phyloP scores from a whole-genome alignment of 257 asterid species.

The Ilex aquifolium region DNA sequence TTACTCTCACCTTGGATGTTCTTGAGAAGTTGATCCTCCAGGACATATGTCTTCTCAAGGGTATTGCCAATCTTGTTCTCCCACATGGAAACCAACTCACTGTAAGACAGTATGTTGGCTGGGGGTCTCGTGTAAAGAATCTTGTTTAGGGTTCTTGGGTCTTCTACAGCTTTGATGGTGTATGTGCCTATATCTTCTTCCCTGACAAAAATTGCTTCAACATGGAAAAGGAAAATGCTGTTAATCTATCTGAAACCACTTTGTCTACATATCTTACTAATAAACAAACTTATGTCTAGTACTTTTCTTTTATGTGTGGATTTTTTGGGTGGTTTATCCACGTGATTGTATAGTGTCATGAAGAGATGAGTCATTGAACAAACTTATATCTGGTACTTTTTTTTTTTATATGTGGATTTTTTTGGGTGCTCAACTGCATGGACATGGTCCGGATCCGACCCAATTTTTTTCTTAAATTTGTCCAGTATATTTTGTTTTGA shows the following conservation, averaged over 20 bases:
- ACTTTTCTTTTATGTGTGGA: no score
- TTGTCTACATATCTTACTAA: no score
- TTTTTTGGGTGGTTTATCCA: no score
- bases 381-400: no score
- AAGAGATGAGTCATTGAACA: no score
- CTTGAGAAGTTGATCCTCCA: slow-evolving; percentile 20
- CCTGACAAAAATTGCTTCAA: slow-evolving; percentile 7
- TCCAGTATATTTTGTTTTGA: no score
- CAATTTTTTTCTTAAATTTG: no score
- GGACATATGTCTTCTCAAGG: slow-evolving; percentile 15
- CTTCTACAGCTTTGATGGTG: slow-evolving; percentile 22
- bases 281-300: no score
- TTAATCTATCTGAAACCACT: neutral
- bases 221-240: neutral
- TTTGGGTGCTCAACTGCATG: slow-evolving; percentile 16
- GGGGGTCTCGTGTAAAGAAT: slow-evolving; percentile 16
- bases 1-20: slow-evolving; percentile 13
- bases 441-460: slow-evolving; percentile 12
- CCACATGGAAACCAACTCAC: slow-evolving; percentile 20
- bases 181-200: slow-evolving; percentile 23
- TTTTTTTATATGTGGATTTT: no score
- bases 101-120: slow-evolving; percentile 15
- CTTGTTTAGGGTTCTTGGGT: slow-evolving; percentile 28
- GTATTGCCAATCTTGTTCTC: slow-evolving; percentile 19
- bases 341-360: no score